Percentiles rank a stretch among this genome's conserved stretches.
Evolutionary conservation across 164 flowering plant genomes (phyloP).

Genomic region (Chloranthus sessilifolius): DNA sequence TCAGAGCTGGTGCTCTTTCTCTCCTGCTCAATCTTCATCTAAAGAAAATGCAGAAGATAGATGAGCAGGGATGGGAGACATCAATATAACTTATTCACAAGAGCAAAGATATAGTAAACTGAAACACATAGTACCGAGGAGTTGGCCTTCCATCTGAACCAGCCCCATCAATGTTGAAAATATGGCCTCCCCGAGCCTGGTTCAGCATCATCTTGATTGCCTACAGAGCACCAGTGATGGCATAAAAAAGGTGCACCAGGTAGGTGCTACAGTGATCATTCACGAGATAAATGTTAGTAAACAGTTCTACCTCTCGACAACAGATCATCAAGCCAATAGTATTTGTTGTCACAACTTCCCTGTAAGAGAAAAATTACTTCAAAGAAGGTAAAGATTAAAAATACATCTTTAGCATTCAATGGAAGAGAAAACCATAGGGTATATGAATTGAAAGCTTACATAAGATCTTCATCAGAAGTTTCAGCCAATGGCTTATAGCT

Average conservation of each 20-base stretch:
- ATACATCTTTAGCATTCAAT: neutral
- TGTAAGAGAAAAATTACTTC: slow-evolving; percentile 24
- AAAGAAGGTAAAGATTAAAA: slow-evolving; percentile 6
- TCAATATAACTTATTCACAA: neutral
- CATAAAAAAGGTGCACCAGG: neutral
- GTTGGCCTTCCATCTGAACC: slow-evolving; percentile 99
- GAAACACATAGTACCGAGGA: slow-evolving; percentile 50
- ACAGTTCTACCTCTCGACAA: slow-evolving; percentile 84
- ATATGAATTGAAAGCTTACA: slow-evolving; percentile 36
- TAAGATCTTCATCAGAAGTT: slow-evolving; percentile 91
- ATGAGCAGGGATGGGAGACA: neutral
- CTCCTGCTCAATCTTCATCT: neutral
- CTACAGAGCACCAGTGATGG: slow-evolving; percentile 29
- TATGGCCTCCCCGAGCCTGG: slow-evolving; percentile 88
- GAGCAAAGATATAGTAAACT: neutral
- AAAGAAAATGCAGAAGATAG: slow-evolving; percentile 1
- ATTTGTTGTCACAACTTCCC: slow-evolving; percentile 93
- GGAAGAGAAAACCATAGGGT: neutral
- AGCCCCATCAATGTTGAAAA: slow-evolving; percentile 98
- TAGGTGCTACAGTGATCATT: neutral
- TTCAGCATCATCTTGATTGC: slow-evolving; percentile 88
- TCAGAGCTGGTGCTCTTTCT: slow-evolving; percentile 1
- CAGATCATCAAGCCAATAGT: slow-evolving; percentile 96
- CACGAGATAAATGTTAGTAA: neutral
- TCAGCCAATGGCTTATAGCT: slow-evolving; percentile 82